Conservation (phyloP, 202 grass and related monocot genomes). For the Digitaria exilis region DNA sequence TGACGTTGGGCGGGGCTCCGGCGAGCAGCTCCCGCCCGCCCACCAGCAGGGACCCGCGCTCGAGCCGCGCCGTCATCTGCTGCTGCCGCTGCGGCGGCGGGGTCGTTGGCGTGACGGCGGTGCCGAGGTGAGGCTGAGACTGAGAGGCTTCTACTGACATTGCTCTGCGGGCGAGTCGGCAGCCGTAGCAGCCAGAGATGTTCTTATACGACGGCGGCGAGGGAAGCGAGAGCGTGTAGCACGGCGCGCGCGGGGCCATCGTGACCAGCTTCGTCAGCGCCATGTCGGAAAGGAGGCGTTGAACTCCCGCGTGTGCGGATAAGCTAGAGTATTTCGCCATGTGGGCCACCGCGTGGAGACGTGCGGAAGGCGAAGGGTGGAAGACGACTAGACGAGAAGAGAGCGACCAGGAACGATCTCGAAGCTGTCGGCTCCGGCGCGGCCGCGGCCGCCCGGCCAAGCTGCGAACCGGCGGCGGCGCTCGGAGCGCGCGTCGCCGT, state of each 20-base stretch:
- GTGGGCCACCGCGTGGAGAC: neutral
- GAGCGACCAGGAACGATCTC: neutral
- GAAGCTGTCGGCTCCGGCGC: neutral
- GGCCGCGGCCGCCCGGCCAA: neutral
- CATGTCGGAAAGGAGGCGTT: constrained; percentile 27
- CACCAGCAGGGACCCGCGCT: constrained; percentile 30
- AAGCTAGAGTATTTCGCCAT: neutral
- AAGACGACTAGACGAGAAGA: neutral
- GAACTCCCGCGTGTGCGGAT: constrained; percentile 13
- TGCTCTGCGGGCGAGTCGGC: neutral
- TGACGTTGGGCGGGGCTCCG: constrained; percentile 30
- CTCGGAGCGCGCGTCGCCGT: neutral
- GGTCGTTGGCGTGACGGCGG: neutral
- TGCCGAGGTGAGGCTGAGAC: neutral
- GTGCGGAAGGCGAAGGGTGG: constrained; percentile 11
- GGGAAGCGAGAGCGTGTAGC: neutral
- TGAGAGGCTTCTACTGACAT: neutral
- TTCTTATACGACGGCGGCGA: constrained; percentile 15
- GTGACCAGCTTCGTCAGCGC: constrained; percentile 19
- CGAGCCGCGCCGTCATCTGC: constrained; percentile 29
- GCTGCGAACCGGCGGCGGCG: neutral
- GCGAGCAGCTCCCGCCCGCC: constrained; percentile 35
- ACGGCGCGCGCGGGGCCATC: neutral
- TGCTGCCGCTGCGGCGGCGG: neutral
- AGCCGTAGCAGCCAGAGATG: neutral